These are phyloP conservation scores for Kuraishia borneana DNA, from an alignment of 805 yeast genomes.

Conservation along the genomic window DNA sequence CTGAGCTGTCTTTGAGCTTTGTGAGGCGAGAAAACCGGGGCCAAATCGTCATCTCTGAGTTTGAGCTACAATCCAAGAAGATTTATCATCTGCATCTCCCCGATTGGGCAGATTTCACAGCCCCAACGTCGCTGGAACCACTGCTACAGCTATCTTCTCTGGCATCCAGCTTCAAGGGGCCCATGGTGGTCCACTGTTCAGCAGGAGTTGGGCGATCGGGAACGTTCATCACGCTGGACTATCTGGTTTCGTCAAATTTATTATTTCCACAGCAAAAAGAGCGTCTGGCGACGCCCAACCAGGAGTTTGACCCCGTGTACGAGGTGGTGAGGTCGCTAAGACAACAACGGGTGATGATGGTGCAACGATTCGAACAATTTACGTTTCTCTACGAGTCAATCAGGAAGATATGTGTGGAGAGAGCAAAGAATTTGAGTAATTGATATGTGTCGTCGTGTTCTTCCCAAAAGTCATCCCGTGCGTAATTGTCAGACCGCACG, in stretches of 20 bases:
- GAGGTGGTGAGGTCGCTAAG: conserved; percentile 32
- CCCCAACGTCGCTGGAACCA: conserved; percentile 23
- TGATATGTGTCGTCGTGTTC: not conserved
- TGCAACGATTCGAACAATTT: conserved; percentile 39
- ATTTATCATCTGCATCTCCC: conserved; percentile 29
- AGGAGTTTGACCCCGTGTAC: conserved; percentile 26
- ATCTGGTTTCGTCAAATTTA: conserved; percentile 10
- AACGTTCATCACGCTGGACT: conserved; percentile 25
- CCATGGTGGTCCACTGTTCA: conserved; percentile 27
- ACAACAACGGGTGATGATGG: conserved; percentile 41
- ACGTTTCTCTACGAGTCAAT: conserved; percentile 34
- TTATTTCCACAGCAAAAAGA: not conserved
- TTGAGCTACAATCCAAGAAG: conserved; percentile 8
- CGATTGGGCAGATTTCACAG: conserved; percentile 33
- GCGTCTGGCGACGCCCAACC: conserved; percentile 1
- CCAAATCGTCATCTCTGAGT: conserved; percentile 1
- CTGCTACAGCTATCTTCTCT: conserved; percentile 12
- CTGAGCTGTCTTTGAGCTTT: too few relatives aligned
- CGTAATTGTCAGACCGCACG: not conserved
- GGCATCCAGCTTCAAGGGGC: conserved; percentile 8
- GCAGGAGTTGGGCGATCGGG: conserved; percentile 40
- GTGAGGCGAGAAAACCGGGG: conserved; percentile 7
- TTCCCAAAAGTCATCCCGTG: not conserved
- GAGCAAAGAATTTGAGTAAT: not conserved
- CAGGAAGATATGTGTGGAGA: conserved; percentile 9